phyloP scores from a whole-genome alignment of 495 filamentous ascomycete genomes.

The Penicillium tannophilum region DNA sequence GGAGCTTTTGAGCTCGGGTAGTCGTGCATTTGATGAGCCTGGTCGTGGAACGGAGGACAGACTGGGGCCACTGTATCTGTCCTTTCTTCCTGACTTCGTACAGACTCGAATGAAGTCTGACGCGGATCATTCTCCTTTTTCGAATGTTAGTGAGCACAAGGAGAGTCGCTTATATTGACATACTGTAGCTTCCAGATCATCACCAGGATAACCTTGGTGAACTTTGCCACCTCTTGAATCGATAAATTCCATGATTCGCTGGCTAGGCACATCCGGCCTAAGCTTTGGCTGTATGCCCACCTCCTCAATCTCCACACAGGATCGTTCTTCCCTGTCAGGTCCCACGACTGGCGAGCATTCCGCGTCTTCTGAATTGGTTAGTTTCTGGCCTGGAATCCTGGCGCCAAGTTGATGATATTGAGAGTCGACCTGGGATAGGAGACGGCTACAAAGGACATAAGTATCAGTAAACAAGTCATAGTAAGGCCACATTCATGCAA shows the following conservation, averaged over 20 bases:
- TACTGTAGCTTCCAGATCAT: neutral
- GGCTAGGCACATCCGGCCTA: neutral
- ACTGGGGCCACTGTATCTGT: neutral
- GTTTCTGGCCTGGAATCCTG: neutral
- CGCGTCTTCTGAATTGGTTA: neutral
- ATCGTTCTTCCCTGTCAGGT: neutral
- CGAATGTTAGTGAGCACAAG: neutral
- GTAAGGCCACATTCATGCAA: neutral
- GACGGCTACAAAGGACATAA: neutral
- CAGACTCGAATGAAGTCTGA: neutral
- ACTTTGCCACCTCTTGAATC: neutral
- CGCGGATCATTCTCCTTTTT: conserved; percentile 1
- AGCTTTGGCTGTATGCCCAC: neutral
- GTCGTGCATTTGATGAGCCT: conserved; percentile 2
- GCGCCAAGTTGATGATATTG: neutral
- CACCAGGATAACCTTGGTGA: neutral
- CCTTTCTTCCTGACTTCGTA: neutral
- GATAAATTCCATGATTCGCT: neutral
- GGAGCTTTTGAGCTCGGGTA: conserved; percentile 21
- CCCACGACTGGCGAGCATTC: neutral
- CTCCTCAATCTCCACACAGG: neutral
- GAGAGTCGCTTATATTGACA: neutral
- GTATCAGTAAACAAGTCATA: neutral
- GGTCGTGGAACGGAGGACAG: neutral
- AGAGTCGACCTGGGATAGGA: neutral